phyloP scores from a whole-genome alignment of 352 stramenopile genomes.

The Globisporangium lucens region DNA sequence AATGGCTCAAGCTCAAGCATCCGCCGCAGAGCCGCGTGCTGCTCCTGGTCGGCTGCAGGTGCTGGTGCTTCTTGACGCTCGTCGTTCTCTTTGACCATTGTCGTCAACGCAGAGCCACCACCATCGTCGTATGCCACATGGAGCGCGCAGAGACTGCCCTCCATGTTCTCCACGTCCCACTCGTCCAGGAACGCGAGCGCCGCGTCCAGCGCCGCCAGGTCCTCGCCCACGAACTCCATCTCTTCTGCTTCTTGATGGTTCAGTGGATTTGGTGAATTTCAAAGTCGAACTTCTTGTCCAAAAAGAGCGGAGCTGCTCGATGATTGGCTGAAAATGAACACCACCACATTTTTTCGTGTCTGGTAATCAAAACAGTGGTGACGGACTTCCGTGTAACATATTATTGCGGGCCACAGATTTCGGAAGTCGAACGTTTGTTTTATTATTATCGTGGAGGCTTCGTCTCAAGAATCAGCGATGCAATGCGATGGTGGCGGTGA shows the following conservation, averaged over 20 bases:
- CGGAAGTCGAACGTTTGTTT: too few relatives aligned
- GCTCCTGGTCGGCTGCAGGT: background rate
- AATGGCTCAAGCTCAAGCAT: constrained; percentile 7
- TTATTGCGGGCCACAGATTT: too few relatives aligned
- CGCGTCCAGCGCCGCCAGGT: constrained; percentile 17
- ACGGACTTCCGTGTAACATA: too few relatives aligned
- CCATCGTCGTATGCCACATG: too few relatives aligned
- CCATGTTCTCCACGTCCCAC: constrained; percentile 13
- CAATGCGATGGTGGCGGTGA: too few relatives aligned
- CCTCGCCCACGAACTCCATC: constrained; percentile 13
- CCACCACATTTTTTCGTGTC: background rate
- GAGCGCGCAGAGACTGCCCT: background rate
- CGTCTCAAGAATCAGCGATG: too few relatives aligned
- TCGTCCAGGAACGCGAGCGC: constrained; percentile 20
- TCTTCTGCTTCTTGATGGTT: background rate
- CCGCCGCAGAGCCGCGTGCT: background rate
- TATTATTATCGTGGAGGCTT: too few relatives aligned
- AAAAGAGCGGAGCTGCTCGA: background rate
- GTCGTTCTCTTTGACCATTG: background rate
- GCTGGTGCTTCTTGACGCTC: background rate
- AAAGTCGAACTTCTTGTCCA: background rate
- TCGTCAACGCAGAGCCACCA: background rate
- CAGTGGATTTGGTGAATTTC: background rate
- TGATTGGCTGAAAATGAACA: constrained; percentile 8
- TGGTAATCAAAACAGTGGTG: background rate